Conservation (phyloP, 495 filamentous ascomycete species). For the Xanthoparmelia taractica region DNA sequence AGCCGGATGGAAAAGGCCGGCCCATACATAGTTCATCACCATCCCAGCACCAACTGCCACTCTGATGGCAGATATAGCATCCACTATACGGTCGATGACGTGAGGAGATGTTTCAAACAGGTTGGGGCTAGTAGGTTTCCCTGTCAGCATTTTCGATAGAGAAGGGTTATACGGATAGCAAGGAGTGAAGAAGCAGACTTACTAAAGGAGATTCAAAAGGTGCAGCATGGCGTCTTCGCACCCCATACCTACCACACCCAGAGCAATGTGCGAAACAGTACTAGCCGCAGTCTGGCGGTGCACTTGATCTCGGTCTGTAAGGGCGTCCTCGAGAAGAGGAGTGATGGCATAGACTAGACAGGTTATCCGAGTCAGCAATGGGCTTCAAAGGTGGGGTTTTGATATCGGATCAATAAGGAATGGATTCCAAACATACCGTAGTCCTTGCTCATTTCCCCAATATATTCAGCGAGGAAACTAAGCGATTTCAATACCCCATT, state of each 20-base stretch:
- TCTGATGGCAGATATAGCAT: conserved; percentile 92
- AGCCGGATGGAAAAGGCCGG: conserved; percentile 92
- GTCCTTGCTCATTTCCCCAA: conserved; percentile 99
- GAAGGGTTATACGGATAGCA: background rate
- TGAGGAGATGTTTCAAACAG: conserved; percentile 97
- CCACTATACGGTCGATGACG: conserved; percentile 95
- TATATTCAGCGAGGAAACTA: conserved; percentile 84
- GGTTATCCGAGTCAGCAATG: background rate
- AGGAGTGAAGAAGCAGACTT: background rate
- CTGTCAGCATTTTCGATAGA: background rate
- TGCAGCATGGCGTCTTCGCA: conserved; percentile 99
- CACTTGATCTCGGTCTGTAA: conserved; percentile 97
- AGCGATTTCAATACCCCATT: conserved; percentile 97
- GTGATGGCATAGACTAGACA: conserved; percentile 82
- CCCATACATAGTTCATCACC: conserved; percentile 96
- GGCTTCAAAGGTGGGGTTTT: background rate
- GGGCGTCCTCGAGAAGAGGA: conserved; percentile 92
- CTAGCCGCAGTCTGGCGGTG: conserved; percentile 89
- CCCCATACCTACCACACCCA: conserved; percentile 93
- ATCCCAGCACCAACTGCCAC: conserved; percentile 87
- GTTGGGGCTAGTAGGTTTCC: conserved; percentile 51
- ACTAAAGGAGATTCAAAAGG: conserved; percentile 83
- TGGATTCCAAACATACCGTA: conserved; percentile 41
- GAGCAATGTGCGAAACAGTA: conserved; percentile 59
- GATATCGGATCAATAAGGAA: background rate